Evolutionary conservation across 1,284 basidiomycete species (phyloP).

Genomic region (Mycosarcoma mackinlayi): DNA sequence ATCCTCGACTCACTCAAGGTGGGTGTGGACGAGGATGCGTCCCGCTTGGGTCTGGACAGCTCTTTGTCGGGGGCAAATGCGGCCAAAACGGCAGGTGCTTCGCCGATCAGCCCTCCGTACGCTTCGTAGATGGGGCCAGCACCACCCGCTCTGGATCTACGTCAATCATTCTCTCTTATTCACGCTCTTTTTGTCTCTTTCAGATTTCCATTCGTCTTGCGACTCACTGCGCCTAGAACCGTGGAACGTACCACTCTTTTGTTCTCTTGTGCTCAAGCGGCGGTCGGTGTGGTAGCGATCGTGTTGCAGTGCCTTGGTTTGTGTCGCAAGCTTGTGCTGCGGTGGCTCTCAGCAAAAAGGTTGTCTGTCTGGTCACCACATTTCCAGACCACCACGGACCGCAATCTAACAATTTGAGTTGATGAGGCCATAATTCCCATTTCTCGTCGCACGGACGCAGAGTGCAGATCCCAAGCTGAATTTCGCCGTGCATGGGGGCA

Average conservation of each 20-base stretch:
- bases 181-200: background rate
- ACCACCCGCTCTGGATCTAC: background rate
- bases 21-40: constrained; percentile 33
- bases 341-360: too few relatives aligned
- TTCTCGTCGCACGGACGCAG: constrained; percentile 15
- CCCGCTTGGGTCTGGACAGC: constrained; percentile 33
- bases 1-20: constrained; percentile 51
- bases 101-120: constrained; percentile 38
- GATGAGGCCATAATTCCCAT: background rate
- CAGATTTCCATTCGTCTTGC: background rate
- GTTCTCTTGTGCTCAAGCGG: too few relatives aligned
- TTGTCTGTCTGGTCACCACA: too few relatives aligned
- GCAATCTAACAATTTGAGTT: constrained; percentile 5
- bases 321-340: too few relatives aligned
- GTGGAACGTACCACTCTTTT: constrained; percentile 14
- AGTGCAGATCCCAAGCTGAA: background rate
- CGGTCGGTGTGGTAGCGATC: too few relatives aligned
- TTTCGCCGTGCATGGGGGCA: constrained; percentile 5
- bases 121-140: constrained; percentile 14
- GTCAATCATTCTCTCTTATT: background rate
- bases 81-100: constrained; percentile 1
- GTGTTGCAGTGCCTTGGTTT: too few relatives aligned
- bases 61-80: constrained; percentile 4
- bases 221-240: constrained; percentile 2
- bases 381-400: too few relatives aligned